Evolutionary conservation across 352 stramenopile genomes (phyloP).

Genomic region (Poterioochromonas sp.): DNA sequence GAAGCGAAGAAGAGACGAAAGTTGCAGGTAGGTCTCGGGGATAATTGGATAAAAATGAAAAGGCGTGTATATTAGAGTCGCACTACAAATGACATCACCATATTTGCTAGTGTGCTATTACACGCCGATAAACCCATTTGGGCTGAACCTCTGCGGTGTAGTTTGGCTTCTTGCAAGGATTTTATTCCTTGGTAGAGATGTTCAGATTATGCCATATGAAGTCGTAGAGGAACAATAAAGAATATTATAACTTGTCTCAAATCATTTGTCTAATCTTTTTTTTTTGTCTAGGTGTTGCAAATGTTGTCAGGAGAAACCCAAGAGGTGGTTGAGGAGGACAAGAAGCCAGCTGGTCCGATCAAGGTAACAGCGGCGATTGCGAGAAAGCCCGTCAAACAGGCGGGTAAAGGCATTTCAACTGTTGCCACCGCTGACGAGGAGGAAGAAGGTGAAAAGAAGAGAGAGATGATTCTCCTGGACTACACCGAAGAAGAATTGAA

Average conservation of each 20-base stretch:
- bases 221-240: background rate
- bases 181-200: background rate
- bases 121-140: background rate
- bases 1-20: constrained; percentile 9
- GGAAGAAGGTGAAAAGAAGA: background rate
- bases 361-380: background rate
- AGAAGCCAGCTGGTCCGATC: background rate
- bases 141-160: background rate
- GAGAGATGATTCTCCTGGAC: background rate
- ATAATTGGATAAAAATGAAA: background rate
- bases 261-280: background rate
- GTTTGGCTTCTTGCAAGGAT: background rate
- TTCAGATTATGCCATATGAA: background rate
- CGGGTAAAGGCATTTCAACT: background rate
- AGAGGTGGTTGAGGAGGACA: background rate
- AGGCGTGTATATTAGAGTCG: background rate
- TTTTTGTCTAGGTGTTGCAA: background rate
- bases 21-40: background rate
- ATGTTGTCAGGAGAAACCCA: background rate
- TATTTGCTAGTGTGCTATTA: background rate
- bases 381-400: background rate
- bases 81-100: background rate
- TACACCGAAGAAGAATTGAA: constrained; percentile 20
- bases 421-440: background rate
- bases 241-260: background rate